Conservation (phyloP, 257 asterid genomes). For the Przewalskia tangutica region DNA sequence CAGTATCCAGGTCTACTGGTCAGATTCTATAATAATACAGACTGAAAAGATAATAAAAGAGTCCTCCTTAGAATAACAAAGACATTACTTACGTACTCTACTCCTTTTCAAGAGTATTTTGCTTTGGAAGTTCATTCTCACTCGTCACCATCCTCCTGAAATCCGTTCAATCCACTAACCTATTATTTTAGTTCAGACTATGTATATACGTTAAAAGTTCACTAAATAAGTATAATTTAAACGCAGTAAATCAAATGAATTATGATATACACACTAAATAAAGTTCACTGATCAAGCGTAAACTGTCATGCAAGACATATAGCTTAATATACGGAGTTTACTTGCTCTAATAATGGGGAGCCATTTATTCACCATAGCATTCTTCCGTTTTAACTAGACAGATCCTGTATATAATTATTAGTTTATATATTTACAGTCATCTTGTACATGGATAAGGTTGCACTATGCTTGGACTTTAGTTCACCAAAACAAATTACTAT, state of each 20-base stretch:
- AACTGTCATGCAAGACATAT: not conserved
- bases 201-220: not conserved
- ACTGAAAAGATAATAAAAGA: conserved; percentile 1
- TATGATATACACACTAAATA: not conserved
- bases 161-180: not conserved
- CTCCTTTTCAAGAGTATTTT: not conserved
- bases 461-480: not conserved
- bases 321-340: not conserved
- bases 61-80: not conserved
- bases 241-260: not conserved
- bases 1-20: not conserved
- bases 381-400: conserved; percentile 19
- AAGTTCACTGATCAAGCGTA: not conserved
- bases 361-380: not conserved
- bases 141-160: not conserved
- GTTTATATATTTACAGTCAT: not conserved
- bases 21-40: not conserved
- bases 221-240: not conserved
- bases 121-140: not conserved
- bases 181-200: not conserved
- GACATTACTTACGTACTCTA: not conserved
- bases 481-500: not conserved
- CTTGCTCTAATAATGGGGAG: conserved; percentile 1
- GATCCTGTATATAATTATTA: not conserved
- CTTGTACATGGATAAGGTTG: not conserved